A percentile compares a stretch with the other conserved stretches of the same genome.
Conservation (phyloP, 331 rosid genomes). For the Acacia pycnantha region DNA sequence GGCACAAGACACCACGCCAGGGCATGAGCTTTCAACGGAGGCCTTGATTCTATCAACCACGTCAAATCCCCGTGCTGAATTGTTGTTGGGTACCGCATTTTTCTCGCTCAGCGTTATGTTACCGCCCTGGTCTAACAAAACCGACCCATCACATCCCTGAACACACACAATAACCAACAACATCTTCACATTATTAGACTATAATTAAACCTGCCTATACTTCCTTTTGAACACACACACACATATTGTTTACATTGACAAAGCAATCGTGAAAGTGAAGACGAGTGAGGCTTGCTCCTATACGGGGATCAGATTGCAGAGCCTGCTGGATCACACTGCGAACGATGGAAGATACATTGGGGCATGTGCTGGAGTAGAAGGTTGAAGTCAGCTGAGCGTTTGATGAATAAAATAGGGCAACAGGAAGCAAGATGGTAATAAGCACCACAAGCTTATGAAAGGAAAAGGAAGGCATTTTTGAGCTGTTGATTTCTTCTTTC, state of each 20-base stretch:
- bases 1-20: slow-evolving; percentile 71
- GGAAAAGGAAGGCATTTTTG: slow-evolving; percentile 31
- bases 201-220: background rate
- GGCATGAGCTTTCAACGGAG: slow-evolving; percentile 61
- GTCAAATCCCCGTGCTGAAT: slow-evolving; percentile 57
- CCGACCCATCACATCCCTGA: slow-evolving; percentile 80
- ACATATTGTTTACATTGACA: slow-evolving; percentile 45
- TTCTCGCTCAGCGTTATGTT: slow-evolving; percentile 75
- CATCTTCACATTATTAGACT: background rate
- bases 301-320: slow-evolving; percentile 59
- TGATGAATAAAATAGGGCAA: slow-evolving; percentile 34
- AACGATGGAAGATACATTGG: slow-evolving; percentile 65
- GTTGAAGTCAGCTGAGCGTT: slow-evolving; percentile 64
- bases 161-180: background rate
- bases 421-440: slow-evolving; percentile 16
- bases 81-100: slow-evolving; percentile 49
- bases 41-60: slow-evolving; percentile 71
- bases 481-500: background rate
- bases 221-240: background rate
- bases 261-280: slow-evolving; percentile 90
- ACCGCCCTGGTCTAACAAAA: slow-evolving; percentile 58
- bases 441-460: slow-evolving; percentile 1
- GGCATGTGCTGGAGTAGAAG: slow-evolving; percentile 71
- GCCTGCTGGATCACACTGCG: slow-evolving; percentile 52
- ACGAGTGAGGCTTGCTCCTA: slow-evolving; percentile 73